Evolutionary conservation across 2,329 filamentous ascomycete species (phyloP).

Genomic region (Ophiosphaerella narmari): DNA sequence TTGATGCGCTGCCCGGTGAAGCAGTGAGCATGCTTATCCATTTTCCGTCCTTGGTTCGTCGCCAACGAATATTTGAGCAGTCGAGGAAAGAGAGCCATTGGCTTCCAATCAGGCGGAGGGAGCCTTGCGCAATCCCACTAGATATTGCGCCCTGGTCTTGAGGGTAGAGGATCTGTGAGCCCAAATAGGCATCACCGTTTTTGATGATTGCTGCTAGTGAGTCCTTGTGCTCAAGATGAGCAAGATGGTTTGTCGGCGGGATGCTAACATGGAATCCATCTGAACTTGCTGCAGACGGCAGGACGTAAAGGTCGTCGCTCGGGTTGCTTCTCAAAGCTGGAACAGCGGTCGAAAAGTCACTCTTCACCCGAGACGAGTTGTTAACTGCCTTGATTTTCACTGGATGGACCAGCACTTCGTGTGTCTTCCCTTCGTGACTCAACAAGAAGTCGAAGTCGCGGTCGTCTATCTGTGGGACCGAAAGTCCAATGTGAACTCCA

Average conservation of each 20-base stretch:
- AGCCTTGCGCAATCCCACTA: slow-evolving; percentile 25
- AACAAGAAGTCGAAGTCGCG: slow-evolving; percentile 35
- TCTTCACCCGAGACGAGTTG: slow-evolving; percentile 14
- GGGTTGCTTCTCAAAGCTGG: slow-evolving; percentile 12
- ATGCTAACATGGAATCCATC: slow-evolving; percentile 28
- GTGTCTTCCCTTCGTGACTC: slow-evolving; percentile 12
- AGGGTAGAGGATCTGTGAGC: slow-evolving; percentile 28
- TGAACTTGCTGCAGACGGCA: slow-evolving; percentile 19
- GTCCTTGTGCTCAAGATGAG: slow-evolving; percentile 28
- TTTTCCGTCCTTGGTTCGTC: slow-evolving; percentile 18
- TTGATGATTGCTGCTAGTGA: slow-evolving; percentile 24
- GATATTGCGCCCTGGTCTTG: slow-evolving; percentile 31
- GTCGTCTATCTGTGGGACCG: slow-evolving; percentile 28
- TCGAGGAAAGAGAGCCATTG: slow-evolving; percentile 30
- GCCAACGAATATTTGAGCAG: slow-evolving; percentile 30
- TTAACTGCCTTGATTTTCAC: slow-evolving; percentile 18
- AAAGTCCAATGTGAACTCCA: slow-evolving; percentile 30
- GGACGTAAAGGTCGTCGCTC: slow-evolving; percentile 18
- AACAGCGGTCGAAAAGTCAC: slow-evolving; percentile 15
- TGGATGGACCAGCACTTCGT: slow-evolving; percentile 29
- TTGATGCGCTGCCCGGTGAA: slow-evolving; percentile 14
- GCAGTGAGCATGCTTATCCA: slow-evolving; percentile 32
- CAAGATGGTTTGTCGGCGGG: slow-evolving; percentile 22
- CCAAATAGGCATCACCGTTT: slow-evolving; percentile 12
- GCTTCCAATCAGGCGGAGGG: slow-evolving; percentile 30